Conservation (phyloP, 345 rosid species). For the Bruguiera gymnorhiza region DNA sequence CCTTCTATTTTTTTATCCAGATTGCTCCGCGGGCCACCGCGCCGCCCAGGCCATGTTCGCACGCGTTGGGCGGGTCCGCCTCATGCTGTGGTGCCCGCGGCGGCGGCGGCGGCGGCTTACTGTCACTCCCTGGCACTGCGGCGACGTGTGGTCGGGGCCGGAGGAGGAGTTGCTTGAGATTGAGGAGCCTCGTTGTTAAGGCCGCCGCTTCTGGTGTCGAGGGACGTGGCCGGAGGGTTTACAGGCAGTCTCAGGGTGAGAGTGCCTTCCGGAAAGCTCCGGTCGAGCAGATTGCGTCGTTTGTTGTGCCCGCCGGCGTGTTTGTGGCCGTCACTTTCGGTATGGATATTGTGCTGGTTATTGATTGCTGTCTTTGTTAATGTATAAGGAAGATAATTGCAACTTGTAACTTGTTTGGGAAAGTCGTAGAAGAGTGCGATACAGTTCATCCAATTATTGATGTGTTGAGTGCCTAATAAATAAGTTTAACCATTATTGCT, state of each 20-base stretch:
- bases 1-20: slow-evolving; percentile 18
- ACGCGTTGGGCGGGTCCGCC: slow-evolving; percentile 18
- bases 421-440: too few species aligned
- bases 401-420: too few species aligned
- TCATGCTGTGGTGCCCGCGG: slow-evolving; percentile 17
- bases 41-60: slow-evolving; percentile 24
- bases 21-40: slow-evolving; percentile 26
- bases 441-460: too few species aligned
- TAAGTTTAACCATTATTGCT: too few species aligned
- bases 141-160: slow-evolving; percentile 13
- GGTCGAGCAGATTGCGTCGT: slow-evolving; percentile 58
- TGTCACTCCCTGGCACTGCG: slow-evolving; percentile 19
- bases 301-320: slow-evolving; percentile 54
- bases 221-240: slow-evolving; percentile 49
- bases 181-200: slow-evolving; percentile 40
- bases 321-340: slow-evolving; percentile 64
- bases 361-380: not conserved
- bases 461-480: too few species aligned
- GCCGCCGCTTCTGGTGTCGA: slow-evolving; percentile 45
- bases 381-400: too few species aligned
- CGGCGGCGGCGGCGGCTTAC: slow-evolving; percentile 6
- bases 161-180: slow-evolving; percentile 31
- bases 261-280: slow-evolving; percentile 40
- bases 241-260: slow-evolving; percentile 60
- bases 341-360: slow-evolving; percentile 27